Evolutionary conservation across 345 rosid species (phyloP).

Genomic region (Jatropha curcas): DNA sequence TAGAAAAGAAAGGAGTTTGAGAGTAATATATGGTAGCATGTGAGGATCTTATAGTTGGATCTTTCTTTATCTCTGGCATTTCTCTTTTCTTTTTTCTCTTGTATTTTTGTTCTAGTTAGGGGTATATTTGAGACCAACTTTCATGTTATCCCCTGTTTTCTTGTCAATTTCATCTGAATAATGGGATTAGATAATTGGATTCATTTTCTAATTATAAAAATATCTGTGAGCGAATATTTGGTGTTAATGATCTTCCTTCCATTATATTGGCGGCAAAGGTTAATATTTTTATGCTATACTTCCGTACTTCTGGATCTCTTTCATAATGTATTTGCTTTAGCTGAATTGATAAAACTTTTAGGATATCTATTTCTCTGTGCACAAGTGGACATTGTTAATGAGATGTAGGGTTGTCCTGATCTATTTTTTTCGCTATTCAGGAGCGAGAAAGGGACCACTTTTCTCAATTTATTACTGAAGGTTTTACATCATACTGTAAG

Average conservation of each 20-base stretch:
- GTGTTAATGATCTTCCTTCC: neutral
- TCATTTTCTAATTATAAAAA: neutral
- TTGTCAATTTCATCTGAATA: neutral
- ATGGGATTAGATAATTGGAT: neutral
- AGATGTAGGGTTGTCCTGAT: neutral
- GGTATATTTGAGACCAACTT: neutral
- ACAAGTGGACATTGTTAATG: slow-evolving; percentile 1
- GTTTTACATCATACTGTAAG: slow-evolving; percentile 86
- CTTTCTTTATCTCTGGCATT: neutral
- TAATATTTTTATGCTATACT: neutral
- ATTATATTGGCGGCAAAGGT: neutral
- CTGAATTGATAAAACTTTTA: neutral
- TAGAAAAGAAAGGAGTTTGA: neutral
- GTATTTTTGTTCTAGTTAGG: neutral
- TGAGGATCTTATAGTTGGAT: neutral
- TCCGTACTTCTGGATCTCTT: neutral
- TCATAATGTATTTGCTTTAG: neutral
- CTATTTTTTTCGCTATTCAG: slow-evolving; percentile 39
- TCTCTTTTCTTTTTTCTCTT: neutral
- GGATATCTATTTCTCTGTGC: neutral
- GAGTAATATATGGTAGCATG: neutral
- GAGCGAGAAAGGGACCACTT: slow-evolving; percentile 97
- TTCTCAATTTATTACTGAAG: slow-evolving; percentile 95
- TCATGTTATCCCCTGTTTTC: neutral
- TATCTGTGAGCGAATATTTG: neutral